Evolutionary conservation across 2,329 filamentous ascomycete genomes (phyloP), one percentile per base, ranked within the genome.

Genomic region (Verruconis gallopava): DNA sequence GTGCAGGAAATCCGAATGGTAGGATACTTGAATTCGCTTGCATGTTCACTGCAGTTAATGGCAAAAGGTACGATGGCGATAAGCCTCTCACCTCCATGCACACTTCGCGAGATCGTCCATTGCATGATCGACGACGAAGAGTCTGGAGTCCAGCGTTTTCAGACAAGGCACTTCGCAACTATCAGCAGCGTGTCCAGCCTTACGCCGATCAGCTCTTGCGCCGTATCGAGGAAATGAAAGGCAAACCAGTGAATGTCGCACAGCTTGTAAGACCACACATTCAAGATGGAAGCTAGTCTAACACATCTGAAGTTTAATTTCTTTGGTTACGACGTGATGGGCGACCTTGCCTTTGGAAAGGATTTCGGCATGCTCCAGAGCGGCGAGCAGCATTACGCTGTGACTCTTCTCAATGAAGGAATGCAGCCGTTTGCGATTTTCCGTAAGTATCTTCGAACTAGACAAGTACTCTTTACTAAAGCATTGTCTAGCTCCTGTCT

Each of bases 91-190:
- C 48, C 1, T 62, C 62, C 0, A 48, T 65, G 6, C 63, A 67
- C 47, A 59, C 53, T 9, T 53, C 58, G 1, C 66, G 65, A 17
- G 62, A 68, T 44, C 65, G 63, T 47, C 48, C 52, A 47, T 54
- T 60, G 18, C 66, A 69, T 55, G 63, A 63, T 4, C 52, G 64
- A 5, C 69, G 68, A 51, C 54, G 66, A 13, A 46, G 65, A n/a
- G 63, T 69, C 0, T 52, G 69, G 47, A 59, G 54, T 47, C 64
- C 65, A 46, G 67, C 64, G 1, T 69, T 68, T 46, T 65, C 59
- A 6, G 63, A 68, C 36, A 43, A 50, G 1, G 65, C 66, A 1
- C 61, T 70, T 22, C 62, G 63, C 43, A 61, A 53, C 21, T 50
- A 68, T 38, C 64, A 67, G 45, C 43, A 52, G 13, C 53, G 60